Evolutionary conservation across 345 rosid species (phyloP), one percentile per base, ranked within the genome.

Genomic region (Iberis pinnata): DNA sequence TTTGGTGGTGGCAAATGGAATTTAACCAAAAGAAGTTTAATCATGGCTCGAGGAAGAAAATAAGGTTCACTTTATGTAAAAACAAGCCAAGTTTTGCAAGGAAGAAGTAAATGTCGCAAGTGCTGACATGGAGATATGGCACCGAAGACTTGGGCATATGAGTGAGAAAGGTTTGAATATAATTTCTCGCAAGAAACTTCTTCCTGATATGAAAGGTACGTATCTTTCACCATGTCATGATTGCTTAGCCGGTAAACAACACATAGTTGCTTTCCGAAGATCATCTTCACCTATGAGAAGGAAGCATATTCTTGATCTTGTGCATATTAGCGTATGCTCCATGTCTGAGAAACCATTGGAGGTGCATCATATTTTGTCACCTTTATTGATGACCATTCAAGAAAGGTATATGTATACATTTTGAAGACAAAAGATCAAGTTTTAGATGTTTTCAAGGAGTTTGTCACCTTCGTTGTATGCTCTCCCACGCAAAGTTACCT

Each of bases 171-270:
- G 20, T 14, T 10, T 48, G 4, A 20, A 14, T 15, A 48, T 48
- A 1, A 19, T 48, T 2, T 9, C 53, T 48, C 20, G 36, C 8
- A 26, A 48, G 20, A 15, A 27, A 8, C 36, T 25, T 3, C 19
- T 47, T 8, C 20, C 2, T 15, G 20, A 27, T n/a, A 11, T 14
- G 53, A 47, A 27, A 27, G 53, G 20, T 27, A 47, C 1, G 5
- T 12, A 12, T 3, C 53, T 25, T 3, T 12, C 13, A 18, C 53
- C 37, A 18, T 48, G n/a, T 15, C 4, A 8, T 9, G 29, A 48
- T 48, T 26, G 37, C n/a, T 27, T 48, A 48, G 20, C 37, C 2
- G 13, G 36, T 26, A 48, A 48, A 48, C 18, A 48, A 48, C 37
- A 48, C 2, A 27, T 8, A 27, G 37, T 48, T 4, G 36, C 20